A percentile compares a stretch with the other conserved stretches of the same genome.
These are phyloP conservation scores for Caloboletus inedulis DNA, from an alignment of 1,284 basidiomycete genomes.

Conservation along the genomic window DNA sequence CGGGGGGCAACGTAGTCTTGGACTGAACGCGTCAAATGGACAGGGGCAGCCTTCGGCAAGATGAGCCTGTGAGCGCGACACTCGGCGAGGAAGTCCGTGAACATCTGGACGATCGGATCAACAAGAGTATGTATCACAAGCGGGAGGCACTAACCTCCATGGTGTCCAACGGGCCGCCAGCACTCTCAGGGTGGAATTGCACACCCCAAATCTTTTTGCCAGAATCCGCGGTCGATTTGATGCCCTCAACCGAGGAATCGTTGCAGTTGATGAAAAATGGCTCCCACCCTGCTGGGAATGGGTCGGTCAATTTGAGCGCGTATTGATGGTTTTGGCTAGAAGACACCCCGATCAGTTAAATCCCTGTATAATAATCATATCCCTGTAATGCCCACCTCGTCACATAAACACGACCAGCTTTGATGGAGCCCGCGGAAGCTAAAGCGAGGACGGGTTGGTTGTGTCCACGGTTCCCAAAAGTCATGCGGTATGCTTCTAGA, in stretches of 20 bases:
- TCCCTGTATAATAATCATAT: neutral
- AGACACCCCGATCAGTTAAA: conserved; percentile 4
- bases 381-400: conserved; percentile 60
- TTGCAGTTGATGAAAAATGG: conserved; percentile 99
- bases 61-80: conserved; percentile 61
- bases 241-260: conserved; percentile 95
- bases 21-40: conserved; percentile 3
- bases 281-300: conserved; percentile 93
- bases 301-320: conserved; percentile 87
- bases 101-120: conserved; percentile 60
- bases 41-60: conserved; percentile 17
- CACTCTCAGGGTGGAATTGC: conserved; percentile 95
- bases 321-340: conserved; percentile 93
- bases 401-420: conserved; percentile 94
- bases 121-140: neutral
- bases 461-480: conserved; percentile 98
- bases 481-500: conserved; percentile 95
- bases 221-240: conserved; percentile 85
- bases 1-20: conserved; percentile 5
- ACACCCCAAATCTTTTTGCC: conserved; percentile 93
- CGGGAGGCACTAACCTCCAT: conserved; percentile 65
- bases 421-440: conserved; percentile 86
- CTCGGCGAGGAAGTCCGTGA: conserved; percentile 83
- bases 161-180: conserved; percentile 90
- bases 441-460: conserved; percentile 97